These are phyloP conservation scores for Talaromyces sp. DNA, from an alignment of 2,329 filamentous ascomycete genomes.

Conservation along the genomic window DNA sequence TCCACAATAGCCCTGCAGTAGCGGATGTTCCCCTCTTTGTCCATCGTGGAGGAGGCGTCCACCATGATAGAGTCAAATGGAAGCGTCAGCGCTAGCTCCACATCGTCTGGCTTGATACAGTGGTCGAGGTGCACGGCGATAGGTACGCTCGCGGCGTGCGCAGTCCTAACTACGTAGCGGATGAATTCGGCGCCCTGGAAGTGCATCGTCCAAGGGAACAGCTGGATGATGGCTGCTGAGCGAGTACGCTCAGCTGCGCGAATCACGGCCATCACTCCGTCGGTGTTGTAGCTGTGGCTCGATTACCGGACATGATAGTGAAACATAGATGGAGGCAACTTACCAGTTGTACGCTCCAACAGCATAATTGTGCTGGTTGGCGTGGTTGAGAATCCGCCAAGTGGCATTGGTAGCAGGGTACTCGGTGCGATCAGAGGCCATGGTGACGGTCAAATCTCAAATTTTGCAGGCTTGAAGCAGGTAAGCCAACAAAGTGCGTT, in stretches of 20 bases:
- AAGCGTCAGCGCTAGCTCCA: constrained; percentile 1
- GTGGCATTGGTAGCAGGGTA: constrained; percentile 3
- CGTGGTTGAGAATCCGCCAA: constrained; percentile 4
- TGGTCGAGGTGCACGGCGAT: constrained; percentile 2
- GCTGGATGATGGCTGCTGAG: constrained; percentile 3
- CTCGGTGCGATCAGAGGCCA: too few species aligned
- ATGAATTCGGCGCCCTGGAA: not conserved
- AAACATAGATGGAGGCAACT: not conserved
- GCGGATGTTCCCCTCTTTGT: constrained; percentile 1
- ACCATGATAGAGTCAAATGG: constrained; percentile 7
- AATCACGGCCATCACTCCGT: constrained; percentile 3
- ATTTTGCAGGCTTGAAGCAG: too few species aligned
- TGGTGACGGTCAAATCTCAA: too few species aligned
- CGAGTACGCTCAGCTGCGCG: not conserved
- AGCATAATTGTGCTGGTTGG: not conserved
- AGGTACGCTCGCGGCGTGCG: not conserved
- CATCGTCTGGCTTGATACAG: constrained; percentile 1
- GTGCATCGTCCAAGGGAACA: constrained; percentile 2
- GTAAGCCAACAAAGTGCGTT: too few species aligned
- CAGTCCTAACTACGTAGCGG: not conserved
- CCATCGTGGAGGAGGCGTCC: not conserved
- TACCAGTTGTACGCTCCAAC: constrained; percentile 2
- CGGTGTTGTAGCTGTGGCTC: not conserved
- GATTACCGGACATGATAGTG: not conserved
- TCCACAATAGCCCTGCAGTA: not conserved